A percentile compares a stretch with the other conserved stretches of the same genome.
These are phyloP conservation scores for Trametes versicolor DNA, from an alignment of 1,284 basidiomycete species.

Conservation along the genomic window DNA sequence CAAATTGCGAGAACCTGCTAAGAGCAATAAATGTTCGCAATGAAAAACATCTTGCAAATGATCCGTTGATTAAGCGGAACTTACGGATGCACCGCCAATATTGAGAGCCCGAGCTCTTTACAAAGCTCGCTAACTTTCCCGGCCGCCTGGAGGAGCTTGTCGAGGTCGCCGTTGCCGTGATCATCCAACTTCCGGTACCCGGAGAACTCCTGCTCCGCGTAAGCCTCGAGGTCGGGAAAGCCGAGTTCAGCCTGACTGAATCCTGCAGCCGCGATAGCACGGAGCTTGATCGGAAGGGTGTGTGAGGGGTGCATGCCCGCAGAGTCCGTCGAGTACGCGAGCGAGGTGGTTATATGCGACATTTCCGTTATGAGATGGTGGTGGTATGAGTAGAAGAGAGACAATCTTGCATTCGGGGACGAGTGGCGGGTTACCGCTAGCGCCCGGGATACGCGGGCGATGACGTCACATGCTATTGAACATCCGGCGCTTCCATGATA, in stretches of 20 bases:
- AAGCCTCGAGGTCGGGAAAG: slow-evolving; percentile 45
- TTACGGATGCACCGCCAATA: slow-evolving; percentile 40
- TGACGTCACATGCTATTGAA: slow-evolving; percentile 22
- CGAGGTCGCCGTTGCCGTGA: slow-evolving; percentile 40
- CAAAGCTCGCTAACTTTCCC: slow-evolving; percentile 36
- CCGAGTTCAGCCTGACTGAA: slow-evolving; percentile 43
- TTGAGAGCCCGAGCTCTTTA: slow-evolving; percentile 34
- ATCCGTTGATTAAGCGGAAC: slow-evolving; percentile 11
- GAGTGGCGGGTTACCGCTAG: background rate
- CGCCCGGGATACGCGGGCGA: background rate
- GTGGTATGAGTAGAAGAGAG: background rate
- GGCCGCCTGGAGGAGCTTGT: slow-evolving; percentile 38
- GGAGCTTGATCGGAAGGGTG: slow-evolving; percentile 44
- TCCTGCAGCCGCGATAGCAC: slow-evolving; percentile 43
- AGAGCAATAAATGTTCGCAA: background rate
- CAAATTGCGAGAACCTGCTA: slow-evolving; percentile 43
- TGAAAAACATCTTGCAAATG: background rate
- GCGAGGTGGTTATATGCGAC: slow-evolving; percentile 18
- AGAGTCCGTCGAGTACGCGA: slow-evolving; percentile 45
- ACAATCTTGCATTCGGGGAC: background rate
- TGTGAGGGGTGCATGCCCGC: slow-evolving; percentile 47
- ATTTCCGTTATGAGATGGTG: slow-evolving; percentile 3
- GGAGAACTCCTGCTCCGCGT: slow-evolving; percentile 35
- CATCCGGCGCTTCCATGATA: background rate
- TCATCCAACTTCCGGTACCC: slow-evolving; percentile 40